phyloP scores from a whole-genome alignment of 805 yeast species.

The Starmerella vitae region DNA sequence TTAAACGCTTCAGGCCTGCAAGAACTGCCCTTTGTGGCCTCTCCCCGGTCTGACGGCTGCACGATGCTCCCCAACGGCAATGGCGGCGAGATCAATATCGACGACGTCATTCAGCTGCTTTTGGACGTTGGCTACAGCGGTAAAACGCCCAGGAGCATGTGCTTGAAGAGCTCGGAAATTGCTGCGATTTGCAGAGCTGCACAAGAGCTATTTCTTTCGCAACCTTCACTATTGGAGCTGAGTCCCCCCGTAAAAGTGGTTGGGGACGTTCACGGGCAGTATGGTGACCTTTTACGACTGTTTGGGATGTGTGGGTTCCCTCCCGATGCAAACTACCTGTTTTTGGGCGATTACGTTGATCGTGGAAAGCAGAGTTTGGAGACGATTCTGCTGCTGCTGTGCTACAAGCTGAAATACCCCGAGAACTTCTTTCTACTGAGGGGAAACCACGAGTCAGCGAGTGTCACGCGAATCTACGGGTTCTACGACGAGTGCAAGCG shows the following conservation, averaged over 20 bases:
- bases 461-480: slow-evolving; percentile 91
- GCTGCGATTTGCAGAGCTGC: slow-evolving; percentile 76
- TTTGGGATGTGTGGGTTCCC: slow-evolving; percentile 96
- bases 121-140: slow-evolving; percentile 95
- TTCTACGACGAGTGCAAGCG: slow-evolving; percentile 97
- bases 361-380: slow-evolving; percentile 94
- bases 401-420: slow-evolving; percentile 93
- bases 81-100: slow-evolving; percentile 41
- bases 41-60: slow-evolving; percentile 21
- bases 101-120: slow-evolving; percentile 77
- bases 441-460: slow-evolving; percentile 97
- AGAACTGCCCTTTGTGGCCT: slow-evolving; percentile 21
- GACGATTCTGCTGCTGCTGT: slow-evolving; percentile 71
- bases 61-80: slow-evolving; percentile 27
- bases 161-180: slow-evolving; percentile 82
- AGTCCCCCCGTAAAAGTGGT: slow-evolving; percentile 78
- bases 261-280: slow-evolving; percentile 96
- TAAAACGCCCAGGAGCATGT: slow-evolving; percentile 71
- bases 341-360: slow-evolving; percentile 94
- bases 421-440: slow-evolving; percentile 85
- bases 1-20: slow-evolving; percentile 10
- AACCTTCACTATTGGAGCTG: slow-evolving; percentile 79
- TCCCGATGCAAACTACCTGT: slow-evolving; percentile 80
- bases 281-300: slow-evolving; percentile 75
- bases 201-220: slow-evolving; percentile 75